phyloP scores from a whole-genome alignment of 768 basidiomycete genomes.

The Russula ochroleuca region DNA sequence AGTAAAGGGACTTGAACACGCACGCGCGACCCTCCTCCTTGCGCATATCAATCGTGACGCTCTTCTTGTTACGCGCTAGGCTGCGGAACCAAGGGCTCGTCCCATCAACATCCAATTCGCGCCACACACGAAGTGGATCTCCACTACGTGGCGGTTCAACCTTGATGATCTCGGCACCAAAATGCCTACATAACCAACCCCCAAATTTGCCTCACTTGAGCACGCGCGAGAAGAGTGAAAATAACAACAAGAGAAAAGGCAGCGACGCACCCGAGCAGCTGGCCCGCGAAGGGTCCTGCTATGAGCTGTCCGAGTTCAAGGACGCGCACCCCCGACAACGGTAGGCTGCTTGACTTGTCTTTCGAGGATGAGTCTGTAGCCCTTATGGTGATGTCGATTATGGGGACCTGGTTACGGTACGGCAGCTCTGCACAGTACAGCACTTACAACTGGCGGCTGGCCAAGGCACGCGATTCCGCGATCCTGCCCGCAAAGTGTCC shows the following conservation, averaged over 20 bases:
- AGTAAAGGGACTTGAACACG: conserved; percentile 20
- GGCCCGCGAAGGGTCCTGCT: conserved; percentile 69
- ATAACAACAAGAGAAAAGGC: neutral
- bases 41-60: conserved; percentile 61
- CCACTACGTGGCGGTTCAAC: conserved; percentile 60
- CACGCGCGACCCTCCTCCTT: conserved; percentile 53
- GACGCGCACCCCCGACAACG: conserved; percentile 54
- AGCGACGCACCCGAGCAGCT: conserved; percentile 55
- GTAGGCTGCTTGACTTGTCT: neutral
- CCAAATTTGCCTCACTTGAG: neutral
- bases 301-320: conserved; percentile 68
- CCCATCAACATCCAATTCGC: conserved; percentile 66
- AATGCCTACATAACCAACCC: neutral
- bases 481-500: no score
- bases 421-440: neutral
- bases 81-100: conserved; percentile 74
- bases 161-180: conserved; percentile 64
- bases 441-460: no score
- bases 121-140: conserved; percentile 66
- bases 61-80: conserved; percentile 69
- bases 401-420: neutral
- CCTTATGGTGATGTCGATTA: neutral
- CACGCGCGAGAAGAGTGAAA: neutral
- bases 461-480: no score
- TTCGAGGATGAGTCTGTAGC: neutral